Base-by-base conservation (phyloP, 2,329 filamentous ascomycete species). In the Chrysoporthe puriensis region DNA sequence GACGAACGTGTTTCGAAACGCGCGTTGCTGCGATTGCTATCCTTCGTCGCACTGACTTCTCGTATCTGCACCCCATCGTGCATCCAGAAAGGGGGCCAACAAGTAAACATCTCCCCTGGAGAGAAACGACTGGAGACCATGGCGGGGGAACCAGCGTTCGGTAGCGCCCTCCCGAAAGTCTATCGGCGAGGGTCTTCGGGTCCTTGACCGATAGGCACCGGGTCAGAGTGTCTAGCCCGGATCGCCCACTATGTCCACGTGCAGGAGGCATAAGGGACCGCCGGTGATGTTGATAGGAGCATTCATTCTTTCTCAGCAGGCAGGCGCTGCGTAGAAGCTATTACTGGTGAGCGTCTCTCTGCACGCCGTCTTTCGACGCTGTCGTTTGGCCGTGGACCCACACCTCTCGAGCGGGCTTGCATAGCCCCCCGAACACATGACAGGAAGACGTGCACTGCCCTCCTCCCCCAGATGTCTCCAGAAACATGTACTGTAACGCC, bases 1-100 rank as follows among this genome's bases (percentile, higher is more conserved):
- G 54, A 57, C 54, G 16, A 40, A 57, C 34, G 18, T 57, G 54
- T 57, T 57, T 57, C 54, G 34, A 57, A 57, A 57, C 54, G 32
- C 54, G 54, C 54, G 32, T 40, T 21, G 32, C 16, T 40, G 34
- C 16, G 7, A 40, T 40, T 6, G 14, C 14, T 32, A 1, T 34
- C 32, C 7, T 57, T 40, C 48, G n/a, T 21, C 11, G 32, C 16
- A 57, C 34, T 57, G 16, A 57, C 16, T 36, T n/a, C 34, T 57
- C 34, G 54, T 57, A 36, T 57, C 34, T 57, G 54, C 54, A 57
- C 4, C 8, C 54, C 34, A 16, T 57, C 7, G 54, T 18, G 9
- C 7, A n/a, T 40, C 11, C 54, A 57, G 50, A 16, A 40, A 40
- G 6, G 36, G 5, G 9, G 36, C 26, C 36, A 40, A 34, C 26